Evolutionary conservation across 2,329 filamentous ascomycete genomes (phyloP).

Genomic region (Aspergillus tubingensis): DNA sequence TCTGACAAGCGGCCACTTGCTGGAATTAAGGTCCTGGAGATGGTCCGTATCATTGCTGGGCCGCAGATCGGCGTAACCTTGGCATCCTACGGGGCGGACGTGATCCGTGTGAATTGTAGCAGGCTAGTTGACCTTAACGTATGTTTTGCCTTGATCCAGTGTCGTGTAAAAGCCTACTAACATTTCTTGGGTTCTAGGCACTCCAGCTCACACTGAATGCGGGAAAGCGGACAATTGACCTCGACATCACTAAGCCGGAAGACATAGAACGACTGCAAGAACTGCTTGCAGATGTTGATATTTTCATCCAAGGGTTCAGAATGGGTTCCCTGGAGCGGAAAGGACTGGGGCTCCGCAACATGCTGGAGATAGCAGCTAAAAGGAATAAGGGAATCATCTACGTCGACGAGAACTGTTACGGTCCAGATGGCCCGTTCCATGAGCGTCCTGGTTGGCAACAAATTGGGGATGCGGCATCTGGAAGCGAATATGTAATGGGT

Average conservation of each 20-base stretch:
- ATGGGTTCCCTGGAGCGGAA: conserved; percentile 39
- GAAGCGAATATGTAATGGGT: conserved; percentile 38
- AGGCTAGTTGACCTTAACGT: conserved; percentile 39
- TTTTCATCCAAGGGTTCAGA: conserved; percentile 56
- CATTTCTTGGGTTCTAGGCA: neutral
- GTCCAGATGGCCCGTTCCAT: conserved; percentile 48
- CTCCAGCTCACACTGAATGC: conserved; percentile 14
- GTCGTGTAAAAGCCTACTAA: neutral
- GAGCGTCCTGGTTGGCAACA: conserved; percentile 54
- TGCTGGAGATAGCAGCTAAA: conserved; percentile 41
- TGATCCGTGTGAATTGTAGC: conserved; percentile 50
- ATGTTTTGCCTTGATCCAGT: conserved; percentile 4
- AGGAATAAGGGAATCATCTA: conserved; percentile 49
- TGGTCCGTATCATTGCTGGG: conserved; percentile 40
- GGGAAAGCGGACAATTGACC: conserved; percentile 17
- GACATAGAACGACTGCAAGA: conserved; percentile 42
- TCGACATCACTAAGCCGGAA: conserved; percentile 49
- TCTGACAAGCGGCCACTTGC: conserved; percentile 35
- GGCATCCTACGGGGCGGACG: conserved; percentile 50
- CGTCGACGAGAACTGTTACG: conserved; percentile 54
- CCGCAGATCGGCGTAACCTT: conserved; percentile 47
- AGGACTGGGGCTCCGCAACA: conserved; percentile 33
- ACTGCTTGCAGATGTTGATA: conserved; percentile 53
- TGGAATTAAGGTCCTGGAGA: conserved; percentile 54
- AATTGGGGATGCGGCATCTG: conserved; percentile 47